Percentiles rank a stretch among this genome's conserved stretches.
These are phyloP conservation scores for Logfia minima DNA, from an alignment of 129 eudicot genomes.

Conservation along the genomic window DNA sequence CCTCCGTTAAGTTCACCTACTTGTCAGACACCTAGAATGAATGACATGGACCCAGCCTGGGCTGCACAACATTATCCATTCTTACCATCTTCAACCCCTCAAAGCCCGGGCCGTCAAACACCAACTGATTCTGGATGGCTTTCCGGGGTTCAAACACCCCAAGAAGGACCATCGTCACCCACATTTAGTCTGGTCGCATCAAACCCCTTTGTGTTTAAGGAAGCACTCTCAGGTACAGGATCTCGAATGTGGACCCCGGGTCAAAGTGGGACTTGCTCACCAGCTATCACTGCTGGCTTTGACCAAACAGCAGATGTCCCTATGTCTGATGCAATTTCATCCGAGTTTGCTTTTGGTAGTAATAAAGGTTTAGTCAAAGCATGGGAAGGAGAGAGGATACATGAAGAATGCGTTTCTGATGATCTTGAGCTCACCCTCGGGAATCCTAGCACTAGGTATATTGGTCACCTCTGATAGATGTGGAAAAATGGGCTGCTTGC, in stretches of 20 bases:
- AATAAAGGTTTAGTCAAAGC: constrained; percentile 59
- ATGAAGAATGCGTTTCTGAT: constrained; percentile 89
- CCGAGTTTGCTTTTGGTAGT: constrained; percentile 96
- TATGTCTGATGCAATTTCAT: constrained; percentile 74
- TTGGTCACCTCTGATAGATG: neutral
- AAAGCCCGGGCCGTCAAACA: constrained; percentile 86
- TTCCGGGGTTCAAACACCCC: constrained; percentile 86
- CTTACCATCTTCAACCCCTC: constrained; percentile 80
- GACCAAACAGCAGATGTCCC: constrained; percentile 88
- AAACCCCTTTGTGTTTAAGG: constrained; percentile 65
- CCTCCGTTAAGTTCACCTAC: constrained; percentile 96
- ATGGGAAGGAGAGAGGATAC: constrained; percentile 98
- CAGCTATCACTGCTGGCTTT: constrained; percentile 59
- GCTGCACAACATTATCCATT: constrained; percentile 54
- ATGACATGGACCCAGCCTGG: constrained; percentile 64
- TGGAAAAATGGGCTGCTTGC: constrained; percentile 1
- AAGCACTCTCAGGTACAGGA: constrained; percentile 39
- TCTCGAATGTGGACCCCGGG: constrained; percentile 98
- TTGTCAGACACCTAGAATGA: constrained; percentile 82
- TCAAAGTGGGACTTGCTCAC: constrained; percentile 95
- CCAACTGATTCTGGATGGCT: constrained; percentile 93
- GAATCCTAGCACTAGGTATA: constrained; percentile 72
- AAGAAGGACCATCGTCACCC: constrained; percentile 84
- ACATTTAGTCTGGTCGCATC: constrained; percentile 89
- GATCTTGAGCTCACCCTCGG: constrained; percentile 98